Conservation (phyloP, 1,284 basidiomycete species). For the Papiliotrema nemorosa region DNA sequence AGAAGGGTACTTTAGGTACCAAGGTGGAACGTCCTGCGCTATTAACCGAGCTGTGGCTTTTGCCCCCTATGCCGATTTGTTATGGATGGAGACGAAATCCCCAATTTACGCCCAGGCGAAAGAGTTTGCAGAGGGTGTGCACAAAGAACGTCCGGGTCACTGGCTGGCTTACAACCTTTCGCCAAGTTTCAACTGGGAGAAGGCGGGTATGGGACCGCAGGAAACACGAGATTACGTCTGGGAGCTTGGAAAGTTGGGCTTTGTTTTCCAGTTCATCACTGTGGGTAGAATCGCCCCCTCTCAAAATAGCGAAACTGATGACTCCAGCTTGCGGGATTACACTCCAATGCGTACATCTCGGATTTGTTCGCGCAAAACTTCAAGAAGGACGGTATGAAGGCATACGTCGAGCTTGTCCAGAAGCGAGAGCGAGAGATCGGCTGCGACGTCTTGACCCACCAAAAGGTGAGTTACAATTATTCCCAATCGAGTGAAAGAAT, state of each 20-base stretch:
- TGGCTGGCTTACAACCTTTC: conserved; percentile 95
- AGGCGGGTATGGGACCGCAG: conserved; percentile 76
- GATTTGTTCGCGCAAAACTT: conserved; percentile 86
- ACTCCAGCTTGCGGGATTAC: conserved; percentile 76
- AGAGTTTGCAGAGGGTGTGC: conserved; percentile 88
- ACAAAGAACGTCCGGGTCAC: conserved; percentile 72
- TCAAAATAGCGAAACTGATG: too few relatives aligned
- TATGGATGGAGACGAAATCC: conserved; percentile 98
- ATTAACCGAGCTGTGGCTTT: conserved; percentile 90
- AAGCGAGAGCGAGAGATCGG: conserved; percentile 84
- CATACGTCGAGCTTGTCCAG: conserved; percentile 58
- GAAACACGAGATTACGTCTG: conserved; percentile 92
- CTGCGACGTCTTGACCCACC: conserved; percentile 74
- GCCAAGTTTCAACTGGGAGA: conserved; percentile 81
- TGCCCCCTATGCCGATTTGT: conserved; percentile 84
- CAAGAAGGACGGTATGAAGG: conserved; percentile 72
- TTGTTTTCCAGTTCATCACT: conserved; percentile 93
- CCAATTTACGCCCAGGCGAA: conserved; percentile 91
- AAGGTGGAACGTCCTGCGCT: conserved; percentile 92
- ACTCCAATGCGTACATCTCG: conserved; percentile 96
- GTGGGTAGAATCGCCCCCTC: conserved; percentile 57
- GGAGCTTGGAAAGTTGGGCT: conserved; percentile 57
- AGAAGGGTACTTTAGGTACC: conserved; percentile 89
- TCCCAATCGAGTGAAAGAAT: neutral
- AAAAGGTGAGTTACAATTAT: conserved; percentile 52